A percentile compares a stretch with the other conserved stretches of the same genome.
These are phyloP conservation scores for Botrytis byssoidea DNA, from an alignment of 2,329 filamentous ascomycete genomes.

Conservation along the genomic window DNA sequence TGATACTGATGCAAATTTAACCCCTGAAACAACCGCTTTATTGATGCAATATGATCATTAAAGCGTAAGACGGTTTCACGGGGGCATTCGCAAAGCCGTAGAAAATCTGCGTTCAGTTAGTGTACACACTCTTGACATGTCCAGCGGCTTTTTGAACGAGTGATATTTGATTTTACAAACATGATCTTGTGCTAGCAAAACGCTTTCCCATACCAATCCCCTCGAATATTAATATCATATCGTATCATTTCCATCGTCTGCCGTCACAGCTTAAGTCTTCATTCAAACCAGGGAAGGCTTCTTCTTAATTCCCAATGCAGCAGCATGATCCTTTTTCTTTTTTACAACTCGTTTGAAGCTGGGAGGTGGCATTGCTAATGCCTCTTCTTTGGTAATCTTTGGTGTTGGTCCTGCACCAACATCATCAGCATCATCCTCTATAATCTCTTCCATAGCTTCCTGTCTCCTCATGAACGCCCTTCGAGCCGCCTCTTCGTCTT, in stretches of 20 bases:
- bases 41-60: background rate
- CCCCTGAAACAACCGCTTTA: background rate
- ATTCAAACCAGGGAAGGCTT: slow-evolving; percentile 59
- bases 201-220: background rate
- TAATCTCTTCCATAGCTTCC: slow-evolving; percentile 38
- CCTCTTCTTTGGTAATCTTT: slow-evolving; percentile 39
- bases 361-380: slow-evolving; percentile 52
- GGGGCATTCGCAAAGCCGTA: background rate
- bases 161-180: background rate
- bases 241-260: background rate
- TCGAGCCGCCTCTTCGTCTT: slow-evolving; percentile 79
- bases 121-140: background rate
- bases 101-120: background rate
- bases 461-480: slow-evolving; percentile 62
- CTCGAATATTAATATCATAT: background rate
- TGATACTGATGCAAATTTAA: background rate
- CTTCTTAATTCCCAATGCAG: slow-evolving; percentile 83
- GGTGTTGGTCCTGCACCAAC: slow-evolving; percentile 38
- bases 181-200: background rate
- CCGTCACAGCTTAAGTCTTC: background rate
- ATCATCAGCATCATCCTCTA: slow-evolving; percentile 38
- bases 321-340: slow-evolving; percentile 80
- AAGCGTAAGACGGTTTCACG: background rate
- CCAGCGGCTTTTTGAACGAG: background rate
- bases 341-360: slow-evolving; percentile 76